Conservation (phyloP, 1,284 basidiomycete species). For the Ceraceosorus bombacis region DNA sequence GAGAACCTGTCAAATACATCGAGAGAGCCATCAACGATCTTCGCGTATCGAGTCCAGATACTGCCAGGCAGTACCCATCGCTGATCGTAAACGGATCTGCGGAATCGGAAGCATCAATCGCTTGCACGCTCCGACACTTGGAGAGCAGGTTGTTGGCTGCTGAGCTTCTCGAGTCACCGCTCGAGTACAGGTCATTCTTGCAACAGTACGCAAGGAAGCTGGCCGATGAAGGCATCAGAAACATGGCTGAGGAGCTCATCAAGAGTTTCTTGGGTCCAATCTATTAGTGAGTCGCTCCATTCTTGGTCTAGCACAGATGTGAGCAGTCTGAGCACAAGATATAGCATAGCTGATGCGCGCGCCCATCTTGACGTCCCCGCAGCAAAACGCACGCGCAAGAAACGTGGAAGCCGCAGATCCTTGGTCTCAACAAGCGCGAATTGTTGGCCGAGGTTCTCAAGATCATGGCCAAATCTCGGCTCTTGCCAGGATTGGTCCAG, state of each 20-base stretch:
- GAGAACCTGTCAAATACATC: slow-evolving; percentile 34
- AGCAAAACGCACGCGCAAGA: slow-evolving; percentile 9
- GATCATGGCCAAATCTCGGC: slow-evolving; percentile 4
- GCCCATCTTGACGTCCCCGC: not conserved
- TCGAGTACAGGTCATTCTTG: slow-evolving; percentile 37
- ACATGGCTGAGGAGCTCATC: slow-evolving; percentile 42
- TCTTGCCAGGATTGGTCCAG: slow-evolving; percentile 10
- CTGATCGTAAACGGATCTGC: not conserved
- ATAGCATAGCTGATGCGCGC: not conserved
- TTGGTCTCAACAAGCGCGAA: slow-evolving; percentile 19
- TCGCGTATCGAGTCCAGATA: slow-evolving; percentile 18
- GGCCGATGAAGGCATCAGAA: slow-evolving; percentile 39
- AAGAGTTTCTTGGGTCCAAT: slow-evolving; percentile 40
- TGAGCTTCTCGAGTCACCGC: slow-evolving; percentile 32
- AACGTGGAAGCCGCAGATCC: slow-evolving; percentile 17
- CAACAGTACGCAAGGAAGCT: slow-evolving; percentile 34
- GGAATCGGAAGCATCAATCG: slow-evolving; percentile 16
- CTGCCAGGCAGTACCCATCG: not conserved
- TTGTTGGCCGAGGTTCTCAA: slow-evolving; percentile 14
- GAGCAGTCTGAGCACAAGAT: too few relatives aligned
- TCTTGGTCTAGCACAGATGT: not conserved
- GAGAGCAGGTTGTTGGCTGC: slow-evolving; percentile 42
- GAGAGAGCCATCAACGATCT: slow-evolving; percentile 39
- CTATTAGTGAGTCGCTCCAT: slow-evolving; percentile 24
- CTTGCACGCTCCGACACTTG: slow-evolving; percentile 30